Percentiles rank a stretch among this genome's conserved stretches.
Conservation (phyloP, 2,329 filamentous ascomycete genomes). For the Colletotrichum trifolii region DNA sequence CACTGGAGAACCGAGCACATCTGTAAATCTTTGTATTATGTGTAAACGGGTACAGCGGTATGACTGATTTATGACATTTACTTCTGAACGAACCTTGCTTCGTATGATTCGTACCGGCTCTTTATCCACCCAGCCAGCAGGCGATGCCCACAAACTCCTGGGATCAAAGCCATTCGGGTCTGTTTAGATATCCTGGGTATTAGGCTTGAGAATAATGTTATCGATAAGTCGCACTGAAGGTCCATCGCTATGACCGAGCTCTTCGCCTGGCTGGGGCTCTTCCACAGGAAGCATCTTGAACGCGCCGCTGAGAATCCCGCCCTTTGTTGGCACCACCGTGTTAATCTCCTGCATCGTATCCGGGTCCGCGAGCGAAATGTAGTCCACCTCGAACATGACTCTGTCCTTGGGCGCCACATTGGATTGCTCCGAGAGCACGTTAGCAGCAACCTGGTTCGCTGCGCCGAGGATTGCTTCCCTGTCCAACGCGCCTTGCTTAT, state of each 20-base stretch:
- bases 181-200: constrained; percentile 22
- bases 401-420: constrained; percentile 68
- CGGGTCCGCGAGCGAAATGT: constrained; percentile 90
- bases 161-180: neutral
- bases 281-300: constrained; percentile 90
- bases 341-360: constrained; percentile 84
- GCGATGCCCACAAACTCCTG: neutral
- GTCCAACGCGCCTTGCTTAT: constrained; percentile 60
- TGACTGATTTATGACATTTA: constrained; percentile 28
- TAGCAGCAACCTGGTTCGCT: constrained; percentile 70
- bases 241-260: constrained; percentile 77
- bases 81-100: neutral
- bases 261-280: constrained; percentile 74
- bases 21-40: constrained; percentile 48
- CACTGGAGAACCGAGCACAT: constrained; percentile 62
- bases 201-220: constrained; percentile 79
- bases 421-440: constrained; percentile 70
- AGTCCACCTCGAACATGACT: constrained; percentile 85
- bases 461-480: constrained; percentile 78
- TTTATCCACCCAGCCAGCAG: no score
- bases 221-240: constrained; percentile 90
- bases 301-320: constrained; percentile 89
- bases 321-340: constrained; percentile 73
- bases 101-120: no score
- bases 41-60: constrained; percentile 29